These are phyloP conservation scores for Monascus purpureus DNA, from an alignment of 495 filamentous ascomycete genomes.

Conservation along the genomic window DNA sequence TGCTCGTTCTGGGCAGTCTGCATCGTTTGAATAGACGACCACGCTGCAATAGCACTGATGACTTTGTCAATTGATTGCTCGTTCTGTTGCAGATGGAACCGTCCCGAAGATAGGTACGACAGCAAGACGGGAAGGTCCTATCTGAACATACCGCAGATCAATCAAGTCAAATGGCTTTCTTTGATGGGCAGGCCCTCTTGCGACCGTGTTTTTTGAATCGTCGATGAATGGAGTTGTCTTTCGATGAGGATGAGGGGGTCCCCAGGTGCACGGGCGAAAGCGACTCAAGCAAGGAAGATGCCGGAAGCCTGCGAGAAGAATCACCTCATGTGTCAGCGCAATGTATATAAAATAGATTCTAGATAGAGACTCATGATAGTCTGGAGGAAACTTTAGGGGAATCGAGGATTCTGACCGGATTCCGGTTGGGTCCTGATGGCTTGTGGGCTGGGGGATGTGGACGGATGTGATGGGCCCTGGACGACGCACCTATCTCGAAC, in stretches of 20 bases:
- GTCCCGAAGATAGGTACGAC: too few species aligned
- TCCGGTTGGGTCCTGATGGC: constrained; percentile 17
- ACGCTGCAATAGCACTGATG: constrained; percentile 18
- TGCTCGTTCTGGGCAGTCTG: constrained; percentile 29
- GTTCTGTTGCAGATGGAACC: constrained; percentile 8
- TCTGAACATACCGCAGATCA: too few species aligned
- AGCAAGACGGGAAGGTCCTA: too few species aligned
- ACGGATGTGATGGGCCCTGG: constrained; percentile 13
- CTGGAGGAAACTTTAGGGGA: constrained; percentile 2
- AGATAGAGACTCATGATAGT: constrained; percentile 10
- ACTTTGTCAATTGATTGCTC: constrained; percentile 28
- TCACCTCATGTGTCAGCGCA: constrained; percentile 16
- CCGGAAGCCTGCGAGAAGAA: constrained; percentile 12
- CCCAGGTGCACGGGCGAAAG: constrained; percentile 31
- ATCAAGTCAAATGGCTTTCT: constrained; percentile 12
- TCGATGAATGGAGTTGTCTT: constrained; percentile 16
- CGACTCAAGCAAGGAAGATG: constrained; percentile 20
- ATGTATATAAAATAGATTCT: constrained; percentile 4
- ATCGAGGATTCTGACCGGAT: constrained; percentile 20
- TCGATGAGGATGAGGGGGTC: constrained; percentile 21
- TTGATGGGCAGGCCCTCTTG: constrained; percentile 23
- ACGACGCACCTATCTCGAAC: constrained; percentile 24
- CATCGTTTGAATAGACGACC: constrained; percentile 18
- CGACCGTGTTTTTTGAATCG: constrained; percentile 17
- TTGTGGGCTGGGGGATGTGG: constrained; percentile 17